These are phyloP conservation scores for Mrakia gelida DNA, from an alignment of 768 basidiomycete genomes.

Conservation along the genomic window DNA sequence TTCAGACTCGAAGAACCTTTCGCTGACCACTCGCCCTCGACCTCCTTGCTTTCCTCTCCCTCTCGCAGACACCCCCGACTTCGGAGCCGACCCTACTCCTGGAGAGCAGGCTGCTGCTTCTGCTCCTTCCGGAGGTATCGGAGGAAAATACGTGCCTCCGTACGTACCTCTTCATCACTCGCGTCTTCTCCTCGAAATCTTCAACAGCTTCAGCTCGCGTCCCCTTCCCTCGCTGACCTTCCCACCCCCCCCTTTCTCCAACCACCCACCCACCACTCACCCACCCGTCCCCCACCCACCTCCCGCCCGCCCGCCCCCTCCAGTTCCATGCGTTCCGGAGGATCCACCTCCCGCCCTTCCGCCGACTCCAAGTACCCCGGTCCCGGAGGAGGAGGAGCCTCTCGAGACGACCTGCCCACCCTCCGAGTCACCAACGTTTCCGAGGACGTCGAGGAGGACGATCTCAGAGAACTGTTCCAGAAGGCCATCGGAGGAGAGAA, in stretches of 20 bases:
- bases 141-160: slow-evolving; percentile 88
- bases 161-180: slow-evolving; percentile 25
- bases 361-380: slow-evolving; percentile 65
- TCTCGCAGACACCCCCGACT: slow-evolving; percentile 47
- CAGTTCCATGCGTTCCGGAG: slow-evolving; percentile 65
- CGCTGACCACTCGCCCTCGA: slow-evolving; percentile 2
- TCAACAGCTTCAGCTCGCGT: too few relatives aligned
- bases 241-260: not conserved
- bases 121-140: slow-evolving; percentile 46
- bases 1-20: too few relatives aligned
- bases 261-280: not conserved
- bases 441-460: slow-evolving; percentile 89
- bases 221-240: not conserved
- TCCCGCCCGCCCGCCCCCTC: not conserved
- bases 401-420: slow-evolving; percentile 87
- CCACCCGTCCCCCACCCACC: not conserved
- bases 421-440: slow-evolving; percentile 95
- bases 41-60: not conserved
- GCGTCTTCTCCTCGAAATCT: too few relatives aligned
- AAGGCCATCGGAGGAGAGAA: slow-evolving; percentile 56
- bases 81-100: slow-evolving; percentile 47
- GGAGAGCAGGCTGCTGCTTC: slow-evolving; percentile 35
- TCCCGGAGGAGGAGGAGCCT: slow-evolving; percentile 47
- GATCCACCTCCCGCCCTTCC: slow-evolving; percentile 51
- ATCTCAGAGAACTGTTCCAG: slow-evolving; percentile 80